A percentile compares a stretch with the other conserved stretches of the same genome.
These are phyloP conservation scores for Paxillus ammoniavirescens DNA, from an alignment of 768 basidiomycete genomes.

Conservation along the genomic window DNA sequence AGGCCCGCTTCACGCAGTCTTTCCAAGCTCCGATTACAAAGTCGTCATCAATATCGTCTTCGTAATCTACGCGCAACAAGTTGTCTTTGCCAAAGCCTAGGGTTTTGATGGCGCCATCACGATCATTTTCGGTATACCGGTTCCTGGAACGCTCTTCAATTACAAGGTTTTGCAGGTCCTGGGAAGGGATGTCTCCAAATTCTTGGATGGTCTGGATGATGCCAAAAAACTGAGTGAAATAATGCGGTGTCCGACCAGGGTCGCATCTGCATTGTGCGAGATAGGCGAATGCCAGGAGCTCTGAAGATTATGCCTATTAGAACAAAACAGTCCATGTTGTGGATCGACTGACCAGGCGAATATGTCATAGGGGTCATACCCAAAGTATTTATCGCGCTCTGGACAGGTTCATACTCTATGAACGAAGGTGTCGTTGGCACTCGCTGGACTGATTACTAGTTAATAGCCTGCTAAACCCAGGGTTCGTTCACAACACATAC, in stretches of 20 bases:
- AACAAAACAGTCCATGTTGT: neutral
- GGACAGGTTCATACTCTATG: conserved; percentile 38
- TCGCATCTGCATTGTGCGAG: conserved; percentile 81
- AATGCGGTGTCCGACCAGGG: conserved; percentile 56
- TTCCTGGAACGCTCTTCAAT: conserved; percentile 60
- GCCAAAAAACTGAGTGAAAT: conserved; percentile 58
- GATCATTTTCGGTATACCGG: conserved; percentile 61
- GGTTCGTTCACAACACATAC: conserved; percentile 37
- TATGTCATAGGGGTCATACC: conserved; percentile 69
- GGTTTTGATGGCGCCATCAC: conserved; percentile 41
- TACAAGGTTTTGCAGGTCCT: conserved; percentile 55
- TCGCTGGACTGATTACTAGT: conserved; percentile 48
- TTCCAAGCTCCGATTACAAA: conserved; percentile 74
- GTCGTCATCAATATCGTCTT: conserved; percentile 62
- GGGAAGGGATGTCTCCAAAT: conserved; percentile 44
- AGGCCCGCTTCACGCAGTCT: conserved; percentile 52
- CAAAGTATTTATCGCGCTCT: conserved; percentile 44
- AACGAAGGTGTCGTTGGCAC: conserved; percentile 45
- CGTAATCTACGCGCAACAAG: conserved; percentile 64
- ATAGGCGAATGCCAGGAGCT: conserved; percentile 76
- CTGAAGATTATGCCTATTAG: conserved; percentile 35
- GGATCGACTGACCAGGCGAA: conserved; percentile 50
- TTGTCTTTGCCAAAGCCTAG: conserved; percentile 71
- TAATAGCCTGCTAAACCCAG: neutral
- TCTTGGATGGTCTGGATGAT: conserved; percentile 51